Conservation (phyloP, 805 yeast genomes). For the Wickerhamiella kurtzmanii region DNA sequence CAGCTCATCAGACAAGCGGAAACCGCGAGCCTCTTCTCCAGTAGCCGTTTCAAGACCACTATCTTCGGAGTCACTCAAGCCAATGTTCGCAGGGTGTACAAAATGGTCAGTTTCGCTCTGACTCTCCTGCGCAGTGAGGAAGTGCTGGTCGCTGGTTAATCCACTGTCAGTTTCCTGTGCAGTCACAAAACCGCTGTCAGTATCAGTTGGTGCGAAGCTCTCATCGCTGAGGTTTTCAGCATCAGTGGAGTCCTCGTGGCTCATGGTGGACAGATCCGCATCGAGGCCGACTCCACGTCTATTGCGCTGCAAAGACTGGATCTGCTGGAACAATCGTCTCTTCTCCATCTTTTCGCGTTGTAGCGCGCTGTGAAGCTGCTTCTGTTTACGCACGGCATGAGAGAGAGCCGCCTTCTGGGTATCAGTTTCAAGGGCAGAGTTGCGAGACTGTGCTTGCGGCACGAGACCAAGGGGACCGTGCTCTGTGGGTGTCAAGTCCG, state of each 20-base stretch:
- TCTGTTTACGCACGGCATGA: constrained; percentile 50
- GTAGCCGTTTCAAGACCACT: constrained; percentile 3
- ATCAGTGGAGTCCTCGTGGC: not conserved
- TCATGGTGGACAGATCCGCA: not conserved
- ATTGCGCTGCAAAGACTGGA: not conserved
- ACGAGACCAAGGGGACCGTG: constrained; percentile 20
- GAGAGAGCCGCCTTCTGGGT: constrained; percentile 50
- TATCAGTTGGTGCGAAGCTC: constrained; percentile 14
- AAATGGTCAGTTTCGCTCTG: not conserved
- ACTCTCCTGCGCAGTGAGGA: not conserved
- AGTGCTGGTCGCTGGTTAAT: not conserved
- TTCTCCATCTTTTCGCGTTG: constrained; percentile 34
- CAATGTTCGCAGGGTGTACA: not conserved
- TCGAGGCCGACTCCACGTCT: constrained; percentile 5
- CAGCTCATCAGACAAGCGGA: not conserved
- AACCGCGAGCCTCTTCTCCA: not conserved
- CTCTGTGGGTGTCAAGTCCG: constrained; percentile 8
- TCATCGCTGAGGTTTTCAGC: not conserved
- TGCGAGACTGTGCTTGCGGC: constrained; percentile 25
- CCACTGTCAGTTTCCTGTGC: constrained; percentile 17
- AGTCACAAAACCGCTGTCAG: constrained; percentile 17
- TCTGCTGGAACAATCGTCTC: constrained; percentile 20
- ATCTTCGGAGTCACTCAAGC: not conserved
- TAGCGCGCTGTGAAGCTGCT: constrained; percentile 41
- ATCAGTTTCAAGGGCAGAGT: constrained; percentile 42